A percentile compares a stretch with the other conserved stretches of the same genome.
Evolutionary conservation across 225 moss, liverwort and hornwort species (phyloP).

Genomic region (Takakia lepidozioides): DNA sequence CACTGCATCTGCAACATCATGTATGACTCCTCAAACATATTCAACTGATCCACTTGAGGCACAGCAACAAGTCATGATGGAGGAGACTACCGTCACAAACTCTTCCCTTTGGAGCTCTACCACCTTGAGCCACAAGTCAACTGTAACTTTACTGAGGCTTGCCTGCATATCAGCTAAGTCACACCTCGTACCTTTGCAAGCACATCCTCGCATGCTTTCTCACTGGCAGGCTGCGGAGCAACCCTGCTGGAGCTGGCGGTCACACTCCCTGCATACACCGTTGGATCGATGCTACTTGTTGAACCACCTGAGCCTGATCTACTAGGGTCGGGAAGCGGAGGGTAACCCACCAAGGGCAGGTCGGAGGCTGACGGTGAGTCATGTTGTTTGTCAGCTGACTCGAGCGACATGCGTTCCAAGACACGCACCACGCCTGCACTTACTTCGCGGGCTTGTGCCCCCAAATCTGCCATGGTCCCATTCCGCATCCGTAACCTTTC

Average conservation of each 20-base stretch:
- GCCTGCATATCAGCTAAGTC: no score
- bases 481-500: conserved; percentile 65
- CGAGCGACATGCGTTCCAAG: conserved; percentile 61
- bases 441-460: conserved; percentile 56
- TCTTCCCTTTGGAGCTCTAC: no score
- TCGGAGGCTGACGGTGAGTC: conserved; percentile 21
- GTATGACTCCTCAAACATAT: no score
- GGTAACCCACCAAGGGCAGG: conserved; percentile 16
- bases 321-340: conserved; percentile 21
- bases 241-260: conserved; percentile 11
- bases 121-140: no score
- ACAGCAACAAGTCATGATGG: no score
- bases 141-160: no score
- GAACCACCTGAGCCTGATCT: conserved; percentile 29
- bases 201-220: no score
- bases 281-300: conserved; percentile 21
- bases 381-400: conserved; percentile 36
- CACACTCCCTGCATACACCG: conserved; percentile 20
- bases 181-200: no score
- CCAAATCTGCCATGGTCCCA: conserved; percentile 59
- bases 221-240: no score
- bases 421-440: conserved; percentile 68
- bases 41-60: no score
- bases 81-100: no score
- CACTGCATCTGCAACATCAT: no score